Conservation (phyloP, 2,329 filamentous ascomycete species). For the Fusarium citri region DNA sequence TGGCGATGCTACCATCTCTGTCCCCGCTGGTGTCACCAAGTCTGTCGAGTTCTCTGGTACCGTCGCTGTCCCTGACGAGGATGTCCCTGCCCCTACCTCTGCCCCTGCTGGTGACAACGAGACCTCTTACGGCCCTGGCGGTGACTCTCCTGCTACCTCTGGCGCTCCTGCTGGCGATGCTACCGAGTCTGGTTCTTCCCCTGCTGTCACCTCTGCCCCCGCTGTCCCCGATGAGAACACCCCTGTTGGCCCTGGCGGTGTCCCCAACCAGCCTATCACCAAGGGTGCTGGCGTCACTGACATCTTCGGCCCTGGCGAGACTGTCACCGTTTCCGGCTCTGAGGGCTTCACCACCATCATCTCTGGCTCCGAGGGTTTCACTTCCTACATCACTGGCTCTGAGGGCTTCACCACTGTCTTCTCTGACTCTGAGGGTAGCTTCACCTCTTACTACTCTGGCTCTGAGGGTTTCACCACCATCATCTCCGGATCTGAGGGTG, state of each 20-base stretch:
- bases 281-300: conserved; percentile 17
- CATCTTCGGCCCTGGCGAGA: conserved; percentile 27
- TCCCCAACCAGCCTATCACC: conserved; percentile 17
- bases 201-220: not conserved
- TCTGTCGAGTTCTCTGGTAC: conserved; percentile 22
- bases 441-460: conserved; percentile 11
- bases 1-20: conserved; percentile 11
- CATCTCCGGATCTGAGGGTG: conserved; percentile 12
- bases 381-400: conserved; percentile 9
- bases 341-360: conserved; percentile 14
- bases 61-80: not conserved
- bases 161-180: not conserved
- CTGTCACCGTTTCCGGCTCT: conserved; percentile 5
- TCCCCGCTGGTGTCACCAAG: conserved; percentile 20
- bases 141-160: not conserved
- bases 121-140: not conserved
- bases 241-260: conserved; percentile 13
- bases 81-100: not conserved
- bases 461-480: conserved; percentile 21
- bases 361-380: conserved; percentile 8
- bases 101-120: not conserved
- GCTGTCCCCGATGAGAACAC: not conserved
- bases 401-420: conserved; percentile 22
- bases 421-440: conserved; percentile 21
- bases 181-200: not conserved